phyloP scores from a whole-genome alignment of 331 rosid genomes.

The Spiraea crenata region DNA sequence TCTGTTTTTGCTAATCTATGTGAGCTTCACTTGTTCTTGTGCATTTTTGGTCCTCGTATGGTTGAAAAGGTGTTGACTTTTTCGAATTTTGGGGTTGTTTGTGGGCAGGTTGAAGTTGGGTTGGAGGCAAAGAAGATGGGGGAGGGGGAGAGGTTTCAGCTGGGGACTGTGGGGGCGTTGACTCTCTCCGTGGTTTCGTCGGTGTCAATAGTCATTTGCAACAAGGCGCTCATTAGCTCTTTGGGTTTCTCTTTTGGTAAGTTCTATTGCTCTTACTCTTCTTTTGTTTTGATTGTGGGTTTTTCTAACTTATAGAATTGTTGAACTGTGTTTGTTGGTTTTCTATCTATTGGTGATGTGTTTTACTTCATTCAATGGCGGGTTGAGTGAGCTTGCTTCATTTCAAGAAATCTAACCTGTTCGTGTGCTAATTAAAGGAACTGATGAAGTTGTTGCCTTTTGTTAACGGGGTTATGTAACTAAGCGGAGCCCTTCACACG shows the following conservation, averaged over 20 bases:
- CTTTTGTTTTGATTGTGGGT: neutral
- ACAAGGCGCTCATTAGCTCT: constrained; percentile 78
- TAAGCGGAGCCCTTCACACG: neutral
- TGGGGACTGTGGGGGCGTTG: constrained; percentile 82
- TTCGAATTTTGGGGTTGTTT: constrained; percentile 8
- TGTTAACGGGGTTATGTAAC: neutral
- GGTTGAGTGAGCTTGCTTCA: neutral
- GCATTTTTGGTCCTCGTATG: constrained; percentile 14
- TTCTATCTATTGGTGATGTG: neutral
- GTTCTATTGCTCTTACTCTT: neutral
- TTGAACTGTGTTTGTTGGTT: neutral
- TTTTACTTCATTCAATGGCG: neutral
- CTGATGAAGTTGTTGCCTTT: neutral
- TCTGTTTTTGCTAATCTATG: constrained; percentile 1
- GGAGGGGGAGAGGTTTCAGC: constrained; percentile 65
- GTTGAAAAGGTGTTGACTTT: constrained; percentile 11
- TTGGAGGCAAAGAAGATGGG: constrained; percentile 50
- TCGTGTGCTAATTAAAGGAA: neutral
- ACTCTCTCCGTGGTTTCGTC: constrained; percentile 78
- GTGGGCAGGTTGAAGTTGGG: constrained; percentile 20
- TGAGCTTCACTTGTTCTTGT: constrained; percentile 12
- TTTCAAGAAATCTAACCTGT: neutral
- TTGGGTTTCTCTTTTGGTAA: constrained; percentile 73
- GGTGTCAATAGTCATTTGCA: constrained; percentile 82
- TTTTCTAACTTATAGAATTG: neutral